Evolutionary conservation across 148 eudicot species (phyloP).

Genomic region (Agrostemma githago): DNA sequence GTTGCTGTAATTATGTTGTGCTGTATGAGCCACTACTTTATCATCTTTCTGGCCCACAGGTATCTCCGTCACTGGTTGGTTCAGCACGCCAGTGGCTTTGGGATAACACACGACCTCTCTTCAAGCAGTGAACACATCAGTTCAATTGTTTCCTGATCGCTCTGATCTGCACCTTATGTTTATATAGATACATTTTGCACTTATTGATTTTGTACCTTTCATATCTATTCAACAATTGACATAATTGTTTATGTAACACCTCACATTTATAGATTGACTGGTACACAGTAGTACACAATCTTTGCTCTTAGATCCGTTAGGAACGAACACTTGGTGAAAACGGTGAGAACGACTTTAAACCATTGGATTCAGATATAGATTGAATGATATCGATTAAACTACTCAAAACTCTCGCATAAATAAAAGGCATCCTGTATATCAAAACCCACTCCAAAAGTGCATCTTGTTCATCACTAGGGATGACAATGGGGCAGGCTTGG

Average conservation of each 20-base stretch:
- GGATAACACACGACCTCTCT: conserved; percentile 74
- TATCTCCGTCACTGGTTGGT: conserved; percentile 75
- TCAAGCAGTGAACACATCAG: conserved; percentile 23
- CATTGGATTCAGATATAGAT: too few relatives aligned
- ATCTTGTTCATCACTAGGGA: too few relatives aligned
- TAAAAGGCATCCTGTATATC: too few relatives aligned
- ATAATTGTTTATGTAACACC: not conserved
- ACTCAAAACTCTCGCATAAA: too few relatives aligned
- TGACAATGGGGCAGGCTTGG: too few relatives aligned
- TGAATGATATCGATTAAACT: too few relatives aligned
- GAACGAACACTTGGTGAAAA: too few relatives aligned
- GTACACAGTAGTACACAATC: too few relatives aligned
- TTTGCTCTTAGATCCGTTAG: too few relatives aligned
- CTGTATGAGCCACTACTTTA: not conserved
- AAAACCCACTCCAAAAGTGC: too few relatives aligned
- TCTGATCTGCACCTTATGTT: not conserved
- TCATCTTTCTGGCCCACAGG: conserved; percentile 33
- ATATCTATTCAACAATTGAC: not conserved
- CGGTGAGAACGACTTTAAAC: too few relatives aligned
- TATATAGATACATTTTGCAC: conserved; percentile 5
- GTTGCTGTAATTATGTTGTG: not conserved
- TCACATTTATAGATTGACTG: too few relatives aligned
- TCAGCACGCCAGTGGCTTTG: conserved; percentile 75
- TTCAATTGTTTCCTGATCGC: not conserved
- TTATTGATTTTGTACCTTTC: not conserved